phyloP scores from a whole-genome alignment of 257 asterid species.

The Mentha longifolia region DNA sequence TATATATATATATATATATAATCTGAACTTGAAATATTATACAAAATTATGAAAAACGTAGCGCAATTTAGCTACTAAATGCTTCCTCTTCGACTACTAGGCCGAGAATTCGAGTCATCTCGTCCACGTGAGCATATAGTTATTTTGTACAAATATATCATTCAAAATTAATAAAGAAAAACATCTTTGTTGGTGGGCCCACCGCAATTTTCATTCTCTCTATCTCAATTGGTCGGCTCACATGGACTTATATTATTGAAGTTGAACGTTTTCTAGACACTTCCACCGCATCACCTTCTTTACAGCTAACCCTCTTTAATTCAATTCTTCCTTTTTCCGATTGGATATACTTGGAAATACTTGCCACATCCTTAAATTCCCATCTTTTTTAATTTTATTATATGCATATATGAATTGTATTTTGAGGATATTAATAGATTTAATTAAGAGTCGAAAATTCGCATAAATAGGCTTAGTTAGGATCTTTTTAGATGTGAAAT shows the following conservation, averaged over 20 bases:
- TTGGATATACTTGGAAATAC: constrained; percentile 44
- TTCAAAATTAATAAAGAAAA: too few relatives aligned
- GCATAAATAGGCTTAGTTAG: background rate
- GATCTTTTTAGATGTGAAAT: constrained; percentile 2
- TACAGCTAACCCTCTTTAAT: constrained; percentile 45
- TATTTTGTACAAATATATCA: too few relatives aligned
- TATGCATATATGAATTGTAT: background rate
- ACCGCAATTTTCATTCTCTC: background rate
- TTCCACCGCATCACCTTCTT: constrained; percentile 42
- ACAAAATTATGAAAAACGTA: too few relatives aligned
- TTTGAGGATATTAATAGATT: background rate
- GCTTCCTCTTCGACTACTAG: too few relatives aligned
- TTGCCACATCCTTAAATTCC: background rate
- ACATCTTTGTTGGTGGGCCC: background rate
- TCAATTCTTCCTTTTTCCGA: background rate
- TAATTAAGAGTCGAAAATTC: background rate
- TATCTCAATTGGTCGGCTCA: constrained; percentile 45
- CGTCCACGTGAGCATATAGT: too few relatives aligned
- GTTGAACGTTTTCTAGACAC: constrained; percentile 46
- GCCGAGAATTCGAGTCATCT: too few relatives aligned
- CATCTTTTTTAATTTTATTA: background rate
- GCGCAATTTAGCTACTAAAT: too few relatives aligned
- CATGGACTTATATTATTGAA: constrained; percentile 44
- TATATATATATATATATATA: too few relatives aligned
- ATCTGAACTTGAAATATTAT: too few relatives aligned